These are phyloP conservation scores for Puccinia polysora DNA, from an alignment of 1,284 basidiomycete genomes.

Conservation along the genomic window DNA sequence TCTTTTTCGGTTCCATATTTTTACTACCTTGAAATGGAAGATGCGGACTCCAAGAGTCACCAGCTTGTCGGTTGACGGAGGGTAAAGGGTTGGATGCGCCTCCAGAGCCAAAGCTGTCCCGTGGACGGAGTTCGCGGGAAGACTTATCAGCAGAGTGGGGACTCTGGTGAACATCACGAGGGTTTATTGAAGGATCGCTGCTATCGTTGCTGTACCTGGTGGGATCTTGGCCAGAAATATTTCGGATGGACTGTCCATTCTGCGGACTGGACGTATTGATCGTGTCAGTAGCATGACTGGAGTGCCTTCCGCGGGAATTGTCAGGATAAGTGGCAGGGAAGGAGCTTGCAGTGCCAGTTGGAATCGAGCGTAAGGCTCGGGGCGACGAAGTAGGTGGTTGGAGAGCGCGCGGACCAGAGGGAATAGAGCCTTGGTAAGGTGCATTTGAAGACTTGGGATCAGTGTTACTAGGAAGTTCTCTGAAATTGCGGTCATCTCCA, in stretches of 20 bases:
- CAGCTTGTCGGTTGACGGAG: slow-evolving; percentile 17
- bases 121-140: slow-evolving; percentile 1
- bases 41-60: slow-evolving; percentile 27
- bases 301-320: slow-evolving; percentile 6
- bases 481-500: slow-evolving; percentile 2
- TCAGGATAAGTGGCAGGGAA: slow-evolving; percentile 13
- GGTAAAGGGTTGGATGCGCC: neutral
- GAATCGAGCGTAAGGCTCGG: slow-evolving; percentile 16
- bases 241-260: slow-evolving; percentile 13
- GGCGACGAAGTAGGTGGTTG: slow-evolving; percentile 21
- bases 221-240: neutral
- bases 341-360: slow-evolving; percentile 14
- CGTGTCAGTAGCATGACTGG: slow-evolving; percentile 6
- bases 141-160: neutral
- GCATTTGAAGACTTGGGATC: slow-evolving; percentile 15
- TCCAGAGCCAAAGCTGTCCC: neutral
- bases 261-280: neutral
- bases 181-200: neutral
- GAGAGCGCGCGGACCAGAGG: slow-evolving; percentile 32
- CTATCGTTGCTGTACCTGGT: neutral
- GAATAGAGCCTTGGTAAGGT: slow-evolving; percentile 16
- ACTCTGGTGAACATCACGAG: neutral
- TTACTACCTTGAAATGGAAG: slow-evolving; percentile 6
- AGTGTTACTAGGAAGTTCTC: neutral
- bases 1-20: slow-evolving; percentile 37